Conservation (phyloP, 1,284 basidiomycete genomes). For the Sporisorium sorghi region DNA sequence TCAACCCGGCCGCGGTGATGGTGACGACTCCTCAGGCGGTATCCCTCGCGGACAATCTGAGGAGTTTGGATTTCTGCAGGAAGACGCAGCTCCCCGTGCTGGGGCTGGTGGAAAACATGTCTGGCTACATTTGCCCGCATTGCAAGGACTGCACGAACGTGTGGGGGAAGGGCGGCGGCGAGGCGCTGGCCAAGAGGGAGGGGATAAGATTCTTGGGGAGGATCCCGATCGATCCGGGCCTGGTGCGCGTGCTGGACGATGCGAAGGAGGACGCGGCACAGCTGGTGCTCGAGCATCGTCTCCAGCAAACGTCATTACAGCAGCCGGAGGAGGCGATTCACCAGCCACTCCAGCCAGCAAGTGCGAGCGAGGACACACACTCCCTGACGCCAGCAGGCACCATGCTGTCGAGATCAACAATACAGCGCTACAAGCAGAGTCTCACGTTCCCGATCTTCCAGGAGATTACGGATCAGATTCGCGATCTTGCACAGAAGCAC, state of each 20-base stretch:
- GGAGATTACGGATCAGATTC: constrained; percentile 53
- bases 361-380: background rate
- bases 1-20: constrained; percentile 80
- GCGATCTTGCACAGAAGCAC: constrained; percentile 23
- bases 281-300: constrained; percentile 13
- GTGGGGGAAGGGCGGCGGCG: constrained; percentile 93
- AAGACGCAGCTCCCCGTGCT: constrained; percentile 87
- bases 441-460: constrained; percentile 67
- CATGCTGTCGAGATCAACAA: constrained; percentile 54
- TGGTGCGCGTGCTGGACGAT: constrained; percentile 87
- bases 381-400: constrained; percentile 48
- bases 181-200: constrained; percentile 78
- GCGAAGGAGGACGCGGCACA: constrained; percentile 70
- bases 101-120: constrained; percentile 98
- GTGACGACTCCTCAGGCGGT: constrained; percentile 98
- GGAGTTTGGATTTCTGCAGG: constrained; percentile 93
- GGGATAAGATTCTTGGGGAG: constrained; percentile 84
- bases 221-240: constrained; percentile 91
- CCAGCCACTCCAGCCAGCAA: constrained; percentile 14
- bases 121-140: constrained; percentile 92
- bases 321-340: constrained; percentile 15
- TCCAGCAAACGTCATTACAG: constrained; percentile 11
- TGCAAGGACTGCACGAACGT: constrained; percentile 89
- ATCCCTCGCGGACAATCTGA: constrained; percentile 92
- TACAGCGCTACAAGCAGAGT: constrained; percentile 59